Base-by-base conservation (phyloP, 305 asterid genomes). In the Plantago rigida region DNA sequence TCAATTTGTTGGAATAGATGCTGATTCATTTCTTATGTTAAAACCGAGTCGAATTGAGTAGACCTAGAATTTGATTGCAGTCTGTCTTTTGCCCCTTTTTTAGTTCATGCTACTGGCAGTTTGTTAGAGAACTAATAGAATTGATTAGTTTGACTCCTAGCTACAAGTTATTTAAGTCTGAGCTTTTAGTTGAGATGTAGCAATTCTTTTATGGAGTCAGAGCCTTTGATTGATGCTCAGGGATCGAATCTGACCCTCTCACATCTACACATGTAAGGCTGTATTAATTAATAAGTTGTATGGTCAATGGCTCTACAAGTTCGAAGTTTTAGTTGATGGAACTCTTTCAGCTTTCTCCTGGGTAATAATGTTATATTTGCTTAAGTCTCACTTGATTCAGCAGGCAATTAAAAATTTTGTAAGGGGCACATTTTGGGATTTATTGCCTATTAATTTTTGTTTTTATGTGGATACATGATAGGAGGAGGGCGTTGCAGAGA, bases 401-500 rank as follows among this genome's bases (percentile, higher is more conserved):
- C 9, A 1, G 13, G 46, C 12, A 41, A n/a, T 41, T 41, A 0
- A 41, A n/a, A 41, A 9, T 9, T 41, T 9, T 41, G 46, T 9
- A 41, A 41, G 10, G 13, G 9, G 46, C n/a, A 41, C 46, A 10
- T 41, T 41, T 41, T 41, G 46, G 46, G 9, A 41, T 41, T 41
- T 53, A 9, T 53, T 53, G 59, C 5, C 14, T 1, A 45, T 41
- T 57, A 60, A 39, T 2, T 13, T 19, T 51, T 46, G n/a, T 56
- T 42, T 28, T 0, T n/a, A 44, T 52, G 39, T 34, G 31, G 59
- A 13, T 44, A 6, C 2, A 19, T 63, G 70, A 52, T 51, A 91
- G 98, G 94, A 76, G 98, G 77, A 78, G 88, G 78, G 85, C 94
- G 4, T 75, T 91, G 92, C 96, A 86, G 75, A 82, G 85, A 62